Base-by-base conservation (phyloP, 305 asterid genomes). In the Rubia peregrina region DNA sequence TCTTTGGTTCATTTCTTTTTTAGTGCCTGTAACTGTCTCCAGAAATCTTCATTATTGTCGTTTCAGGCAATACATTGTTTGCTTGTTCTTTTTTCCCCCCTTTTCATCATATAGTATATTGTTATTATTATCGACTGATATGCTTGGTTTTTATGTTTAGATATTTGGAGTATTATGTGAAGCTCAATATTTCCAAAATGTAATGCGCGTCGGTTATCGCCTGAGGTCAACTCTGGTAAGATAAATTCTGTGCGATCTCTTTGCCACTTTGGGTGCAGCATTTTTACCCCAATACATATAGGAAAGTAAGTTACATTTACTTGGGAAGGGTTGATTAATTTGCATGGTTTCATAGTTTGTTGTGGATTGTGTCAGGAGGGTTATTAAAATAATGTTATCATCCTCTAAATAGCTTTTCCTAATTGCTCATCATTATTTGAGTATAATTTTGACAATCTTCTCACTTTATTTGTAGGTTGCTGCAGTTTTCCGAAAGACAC, bases 171-270 rank as follows among this genome's bases (percentile, higher is more conserved):
- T 94, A 78, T 87, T 94, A 73, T 88, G 88, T 77, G 99, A 94
- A 82, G 94, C 99, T 68, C 99, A 89, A 74, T 94, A 94, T 81
- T 91, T 89, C 81, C 99, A 94, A 85, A 94, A 91, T 78, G 96
- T 91, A 81, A 88, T 87, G 98, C 99, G 99, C 67, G 96, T 94
- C 70, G 99, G 99, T 67, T 88, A 77, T 85, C 85, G 98, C 81
- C 87, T 94, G 77, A 83, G 96, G 79, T 78, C 97, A 75, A 94
- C 99, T 63, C 86, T 94, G 93, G 99, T 94, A 89, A 88, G 73
- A 21, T 57, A 68, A 9, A 49, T 9, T 12, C 59, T 49, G 21
- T 12, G 48, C 19, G 38, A 41, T 71, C 67, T 57, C 6, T 46
- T 48, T 33, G 24, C 11, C 61, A 26, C 8, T 61, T 19, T 21